Base-by-base conservation (phyloP, 148 eudicot genomes). In the Chenopodium quinoa region DNA sequence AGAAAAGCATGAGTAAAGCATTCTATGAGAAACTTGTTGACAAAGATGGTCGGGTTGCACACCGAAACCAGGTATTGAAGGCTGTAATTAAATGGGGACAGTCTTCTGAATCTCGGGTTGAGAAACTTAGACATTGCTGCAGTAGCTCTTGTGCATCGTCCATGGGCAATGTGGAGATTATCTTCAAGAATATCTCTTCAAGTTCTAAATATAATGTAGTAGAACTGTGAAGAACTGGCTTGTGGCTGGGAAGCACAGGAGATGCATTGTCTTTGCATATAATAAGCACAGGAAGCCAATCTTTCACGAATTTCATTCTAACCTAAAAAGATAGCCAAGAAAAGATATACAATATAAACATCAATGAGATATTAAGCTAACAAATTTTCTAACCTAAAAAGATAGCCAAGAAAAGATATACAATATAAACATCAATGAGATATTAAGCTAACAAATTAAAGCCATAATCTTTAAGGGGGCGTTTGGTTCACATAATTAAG, bases 261-360 rank as follows among this genome's bases (percentile, higher is more conserved):
- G 92, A 84, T 13, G 85, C 81, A 37, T 87, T 84, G 69, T 95
- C 98, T 89, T 89, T 95, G 90, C 97, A 95, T 34, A 87, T 86
- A 52, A 90, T 90, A 56, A 95, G 87, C 90, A 95, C 97, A 0
- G 97, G 96, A 64, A 95, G 97, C 98, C 98, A 95, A 80, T 90
- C 90, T 79, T 87, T 90, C 75, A 95, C 97, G 0, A 95, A 87
- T 79, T 91, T 92, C 94, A 89, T 86, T 82, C 98, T 90, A n/a
- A 95, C 93, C 98, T 95, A 94, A 25, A 78, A 16, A 31, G 27
- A 77, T 11, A 25, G 47, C 6, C 14, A 46, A 40, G 34, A 13
- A 48, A 67, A 17, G 0, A 56, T 14, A 5, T 58, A 8, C 46
- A 12, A 20, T 58, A 8, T 44, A 12, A 62, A n/a, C 52, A 62